Evolutionary conservation across 345 rosid species (phyloP).

Genomic region (Mallotus nudiflorus): DNA sequence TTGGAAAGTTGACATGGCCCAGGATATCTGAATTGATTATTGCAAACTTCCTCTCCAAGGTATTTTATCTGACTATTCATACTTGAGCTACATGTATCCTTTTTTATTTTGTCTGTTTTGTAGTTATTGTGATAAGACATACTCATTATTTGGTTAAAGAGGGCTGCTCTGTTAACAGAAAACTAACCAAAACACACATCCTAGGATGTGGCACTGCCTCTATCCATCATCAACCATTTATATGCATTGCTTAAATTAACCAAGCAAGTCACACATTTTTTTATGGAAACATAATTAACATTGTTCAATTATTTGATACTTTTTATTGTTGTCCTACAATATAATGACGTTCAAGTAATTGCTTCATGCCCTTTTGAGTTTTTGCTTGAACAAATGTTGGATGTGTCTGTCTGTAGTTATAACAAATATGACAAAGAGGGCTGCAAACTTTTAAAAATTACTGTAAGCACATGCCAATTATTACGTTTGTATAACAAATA

Average conservation of each 20-base stretch:
- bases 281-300: not conserved
- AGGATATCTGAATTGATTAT: slow-evolving; percentile 85
- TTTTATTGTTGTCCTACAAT: not conserved
- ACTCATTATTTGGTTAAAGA: too few species aligned
- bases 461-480: too few species aligned
- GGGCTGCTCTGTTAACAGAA: too few species aligned
- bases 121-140: too few species aligned
- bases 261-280: not conserved
- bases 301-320: not conserved
- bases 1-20: slow-evolving; percentile 94
- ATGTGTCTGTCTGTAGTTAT: not conserved
- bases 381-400: not conserved
- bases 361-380: not conserved
- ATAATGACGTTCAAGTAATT: not conserved
- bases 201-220: too few species aligned
- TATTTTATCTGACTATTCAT: slow-evolving; percentile 24
- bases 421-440: not conserved
- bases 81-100: not conserved
- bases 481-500: too few species aligned
- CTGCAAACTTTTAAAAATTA: too few species aligned
- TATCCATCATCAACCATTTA: too few species aligned
- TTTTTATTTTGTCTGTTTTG: not conserved
- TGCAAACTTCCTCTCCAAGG: slow-evolving; percentile 90
- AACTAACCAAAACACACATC: too few species aligned
- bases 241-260: not conserved